These are phyloP conservation scores for Silene vulgaris DNA, from an alignment of 179 eudicot genomes.

Conservation along the genomic window DNA sequence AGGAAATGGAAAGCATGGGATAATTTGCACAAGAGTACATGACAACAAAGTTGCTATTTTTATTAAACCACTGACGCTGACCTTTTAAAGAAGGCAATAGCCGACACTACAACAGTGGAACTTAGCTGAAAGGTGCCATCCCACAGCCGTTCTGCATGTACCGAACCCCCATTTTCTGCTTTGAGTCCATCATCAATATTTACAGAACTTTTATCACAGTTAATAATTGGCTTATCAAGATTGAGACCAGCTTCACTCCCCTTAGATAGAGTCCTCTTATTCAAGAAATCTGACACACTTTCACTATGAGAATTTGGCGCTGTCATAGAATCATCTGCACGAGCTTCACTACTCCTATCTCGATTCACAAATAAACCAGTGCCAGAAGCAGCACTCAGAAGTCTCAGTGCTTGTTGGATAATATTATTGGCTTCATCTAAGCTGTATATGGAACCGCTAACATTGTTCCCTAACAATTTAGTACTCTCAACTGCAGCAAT, in stretches of 20 bases:
- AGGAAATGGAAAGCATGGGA: not conserved
- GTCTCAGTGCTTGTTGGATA: constrained; percentile 32
- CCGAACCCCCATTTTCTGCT: constrained; percentile 30
- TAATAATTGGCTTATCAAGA: constrained; percentile 21
- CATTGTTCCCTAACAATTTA: constrained; percentile 21
- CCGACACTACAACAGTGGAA: constrained; percentile 53
- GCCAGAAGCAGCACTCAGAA: constrained; percentile 33
- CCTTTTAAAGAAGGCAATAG: constrained; percentile 73
- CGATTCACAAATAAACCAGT: constrained; percentile 20
- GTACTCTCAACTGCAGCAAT: constrained; percentile 22
- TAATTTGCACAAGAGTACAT: constrained; percentile 8
- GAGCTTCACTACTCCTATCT: constrained; percentile 29
- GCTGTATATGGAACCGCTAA: constrained; percentile 19
- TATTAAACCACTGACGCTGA: constrained; percentile 20
- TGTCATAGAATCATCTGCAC: constrained; percentile 22
- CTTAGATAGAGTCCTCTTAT: constrained; percentile 26
- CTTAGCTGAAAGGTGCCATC: constrained; percentile 69
- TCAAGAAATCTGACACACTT: constrained; percentile 25
- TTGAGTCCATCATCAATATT: constrained; percentile 33
- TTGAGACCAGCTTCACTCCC: constrained; percentile 24
- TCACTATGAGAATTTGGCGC: constrained; percentile 25
- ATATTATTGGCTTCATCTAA: constrained; percentile 24
- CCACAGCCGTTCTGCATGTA: constrained; percentile 58
- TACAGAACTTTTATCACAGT: constrained; percentile 23
- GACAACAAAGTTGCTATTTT: not conserved